phyloP scores from a whole-genome alignment of 2,329 filamentous ascomycete species.

The Aspergillus neoniger region DNA sequence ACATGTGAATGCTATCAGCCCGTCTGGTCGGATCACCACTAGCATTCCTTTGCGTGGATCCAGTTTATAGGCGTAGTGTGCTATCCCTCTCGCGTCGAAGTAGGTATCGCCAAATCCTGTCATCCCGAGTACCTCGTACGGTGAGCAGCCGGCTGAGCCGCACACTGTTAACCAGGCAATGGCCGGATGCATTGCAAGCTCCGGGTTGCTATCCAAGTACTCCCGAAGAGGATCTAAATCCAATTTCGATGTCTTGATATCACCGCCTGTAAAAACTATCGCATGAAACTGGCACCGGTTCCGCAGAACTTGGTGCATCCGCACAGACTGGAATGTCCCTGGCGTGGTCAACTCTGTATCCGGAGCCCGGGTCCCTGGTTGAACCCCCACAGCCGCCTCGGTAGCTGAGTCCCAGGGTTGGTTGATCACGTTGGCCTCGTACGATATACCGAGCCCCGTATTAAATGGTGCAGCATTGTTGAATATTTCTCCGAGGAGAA shows the following conservation, averaged over 20 bases:
- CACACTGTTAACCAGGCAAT: constrained; percentile 11
- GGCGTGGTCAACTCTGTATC: constrained; percentile 3
- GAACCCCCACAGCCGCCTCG: background rate
- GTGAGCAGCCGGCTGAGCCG: background rate
- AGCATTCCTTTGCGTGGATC: background rate
- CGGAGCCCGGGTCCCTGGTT: constrained; percentile 9
- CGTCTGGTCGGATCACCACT: constrained; percentile 9
- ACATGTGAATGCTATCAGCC: constrained; percentile 4
- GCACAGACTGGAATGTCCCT: constrained; percentile 4
- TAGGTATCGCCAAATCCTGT: constrained; percentile 6
- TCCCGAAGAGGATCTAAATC: background rate
- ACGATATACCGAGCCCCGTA: constrained; percentile 10
- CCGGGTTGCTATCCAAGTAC: background rate
- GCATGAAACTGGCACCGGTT: constrained; percentile 6
- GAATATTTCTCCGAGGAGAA: constrained; percentile 12
- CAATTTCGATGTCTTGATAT: background rate
- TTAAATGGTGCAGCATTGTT: constrained; percentile 10
- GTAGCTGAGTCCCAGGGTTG: background rate
- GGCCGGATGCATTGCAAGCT: background rate
- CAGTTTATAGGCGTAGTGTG: background rate
- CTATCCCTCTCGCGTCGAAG: background rate
- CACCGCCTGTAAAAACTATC: background rate
- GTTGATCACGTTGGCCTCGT: constrained; percentile 7
- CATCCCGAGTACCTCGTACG: constrained; percentile 9
- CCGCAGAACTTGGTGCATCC: constrained; percentile 6